Evolutionary conservation across 345 rosid genomes (phyloP), one percentile per base, ranked within the genome.

Genomic region (Isatis tinctoria): DNA sequence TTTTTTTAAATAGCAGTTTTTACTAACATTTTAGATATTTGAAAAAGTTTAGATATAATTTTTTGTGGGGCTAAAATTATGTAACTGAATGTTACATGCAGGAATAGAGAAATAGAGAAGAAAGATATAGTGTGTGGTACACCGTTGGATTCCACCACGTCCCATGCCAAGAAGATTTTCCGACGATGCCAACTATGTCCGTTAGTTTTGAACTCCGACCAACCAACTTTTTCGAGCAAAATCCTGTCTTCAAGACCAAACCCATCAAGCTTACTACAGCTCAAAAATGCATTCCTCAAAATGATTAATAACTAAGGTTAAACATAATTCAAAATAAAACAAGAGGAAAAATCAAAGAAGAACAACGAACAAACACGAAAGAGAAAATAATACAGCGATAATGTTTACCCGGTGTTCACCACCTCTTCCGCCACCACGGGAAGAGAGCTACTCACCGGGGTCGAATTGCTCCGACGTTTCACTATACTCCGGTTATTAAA

Each of bases 151-250:
- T 82, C 33, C 87, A 83, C 36, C 89, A 87, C 27, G 66, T 83
- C 0, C 85, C 91, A 6, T 67, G 83, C 54, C 86, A 87, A 36
- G 91, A 87, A 75, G 89, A 87, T 73, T 85, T 37, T 26, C 88
- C 88, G 1, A 5, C 81, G 58, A 85, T 84, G 90, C 85, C 90
- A 2, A 84, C 84, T 8, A 18, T 85, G 39, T 73, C 53, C 1
- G 75, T 68, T 5, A 83, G 85, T 13, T 85, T 85, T 62, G 86
- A 83, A 72, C 81, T 87, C 3, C 66, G 80, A 5, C 87, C 91
- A 0, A 61, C 80, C 24, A 87, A 85, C 53, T 87, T 85, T 67
- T 85, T 87, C 22, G 85, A 87, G 32, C 63, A 56, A 0, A 87
- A 69, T 69, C 84, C 84, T 13, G 83, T 83, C 58, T 80, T 87